Evolutionary conservation across 1,139 yeast species (phyloP).

Genomic region (Pneumocystis carinii): DNA sequence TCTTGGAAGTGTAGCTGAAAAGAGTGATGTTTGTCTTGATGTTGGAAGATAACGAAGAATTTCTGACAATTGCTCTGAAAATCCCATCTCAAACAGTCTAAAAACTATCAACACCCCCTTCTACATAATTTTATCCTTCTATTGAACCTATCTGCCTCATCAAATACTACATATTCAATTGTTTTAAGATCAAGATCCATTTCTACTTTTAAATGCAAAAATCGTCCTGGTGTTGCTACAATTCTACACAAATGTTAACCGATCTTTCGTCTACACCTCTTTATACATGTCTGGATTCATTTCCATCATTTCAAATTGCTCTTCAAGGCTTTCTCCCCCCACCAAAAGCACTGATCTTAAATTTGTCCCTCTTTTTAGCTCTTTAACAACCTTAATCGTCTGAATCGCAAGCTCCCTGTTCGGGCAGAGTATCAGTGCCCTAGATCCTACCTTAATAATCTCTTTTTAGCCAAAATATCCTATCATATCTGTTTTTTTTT

Average conservation of each 20-base stretch:
- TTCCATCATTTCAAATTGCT: conserved; percentile 87
- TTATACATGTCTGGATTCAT: conserved; percentile 64
- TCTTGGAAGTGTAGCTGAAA: conserved; percentile 89
- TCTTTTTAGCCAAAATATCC: not conserved
- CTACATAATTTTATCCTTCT: not conserved
- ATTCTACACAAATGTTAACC: conserved; percentile 23
- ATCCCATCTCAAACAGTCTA: conserved; percentile 81
- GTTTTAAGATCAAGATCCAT: conserved; percentile 75
- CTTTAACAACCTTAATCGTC: conserved; percentile 76
- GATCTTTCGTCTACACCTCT: not conserved
- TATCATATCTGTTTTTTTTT: not conserved
- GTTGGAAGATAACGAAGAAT: conserved; percentile 70
- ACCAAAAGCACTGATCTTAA: conserved; percentile 65
- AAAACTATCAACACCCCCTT: not conserved
- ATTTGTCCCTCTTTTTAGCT: conserved; percentile 72
- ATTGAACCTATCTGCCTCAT: conserved; percentile 74
- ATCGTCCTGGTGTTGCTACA: conserved; percentile 96
- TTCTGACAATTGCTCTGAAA: conserved; percentile 86
- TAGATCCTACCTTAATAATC: conserved; percentile 39
- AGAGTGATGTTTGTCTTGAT: conserved; percentile 70
- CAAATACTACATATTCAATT: conserved; percentile 83
- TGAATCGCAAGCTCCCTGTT: conserved; percentile 90
- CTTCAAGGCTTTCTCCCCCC: conserved; percentile 96
- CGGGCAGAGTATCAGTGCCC: conserved; percentile 82
- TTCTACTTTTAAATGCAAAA: conserved; percentile 85